Percentiles rank a stretch among this genome's conserved stretches.
These are phyloP conservation scores for Zygosaccharomyces bisporus DNA, from an alignment of 805 yeast species.

Conservation along the genomic window DNA sequence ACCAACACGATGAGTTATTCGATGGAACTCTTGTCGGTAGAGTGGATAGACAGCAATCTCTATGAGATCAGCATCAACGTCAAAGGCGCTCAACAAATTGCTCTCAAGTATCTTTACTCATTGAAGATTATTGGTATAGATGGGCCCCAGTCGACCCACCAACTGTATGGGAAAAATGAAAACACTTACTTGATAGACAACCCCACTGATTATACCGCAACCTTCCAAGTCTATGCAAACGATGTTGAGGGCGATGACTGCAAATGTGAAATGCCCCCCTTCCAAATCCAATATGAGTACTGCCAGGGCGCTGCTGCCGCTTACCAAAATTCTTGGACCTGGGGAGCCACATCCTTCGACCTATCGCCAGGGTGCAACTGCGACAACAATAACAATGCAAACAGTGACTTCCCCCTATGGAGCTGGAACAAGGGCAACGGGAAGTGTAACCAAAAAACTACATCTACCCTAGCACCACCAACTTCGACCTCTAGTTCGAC, in stretches of 20 bases:
- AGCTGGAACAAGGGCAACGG: constrained; percentile 20
- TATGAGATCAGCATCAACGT: constrained; percentile 19
- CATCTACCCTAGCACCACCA: neutral
- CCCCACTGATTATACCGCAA: constrained; percentile 31
- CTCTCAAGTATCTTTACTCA: constrained; percentile 13
- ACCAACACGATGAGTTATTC: constrained; percentile 14
- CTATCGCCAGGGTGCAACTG: constrained; percentile 28
- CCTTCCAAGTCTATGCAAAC: constrained; percentile 27
- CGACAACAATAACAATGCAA: constrained; percentile 31
- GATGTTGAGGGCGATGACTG: constrained; percentile 10
- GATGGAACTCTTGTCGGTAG: constrained; percentile 15
- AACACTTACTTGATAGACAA: constrained; percentile 20
- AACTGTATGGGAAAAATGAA: constrained; percentile 28
- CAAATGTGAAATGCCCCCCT: constrained; percentile 24
- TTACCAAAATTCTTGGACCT: constrained; percentile 9
- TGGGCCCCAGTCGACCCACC: constrained; percentile 27
- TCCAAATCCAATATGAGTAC: constrained; percentile 36
- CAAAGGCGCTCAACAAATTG: constrained; percentile 16
- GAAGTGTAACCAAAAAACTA: neutral
- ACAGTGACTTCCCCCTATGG: constrained; percentile 28
- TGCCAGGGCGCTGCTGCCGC: constrained; percentile 24
- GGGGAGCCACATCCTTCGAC: constrained; percentile 21
- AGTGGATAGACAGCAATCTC: constrained; percentile 16
- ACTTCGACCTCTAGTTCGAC: neutral
- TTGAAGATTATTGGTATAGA: constrained; percentile 31